Base-by-base conservation (phyloP, 345 rosid genomes). In the Rhodamnia argentea region DNA sequence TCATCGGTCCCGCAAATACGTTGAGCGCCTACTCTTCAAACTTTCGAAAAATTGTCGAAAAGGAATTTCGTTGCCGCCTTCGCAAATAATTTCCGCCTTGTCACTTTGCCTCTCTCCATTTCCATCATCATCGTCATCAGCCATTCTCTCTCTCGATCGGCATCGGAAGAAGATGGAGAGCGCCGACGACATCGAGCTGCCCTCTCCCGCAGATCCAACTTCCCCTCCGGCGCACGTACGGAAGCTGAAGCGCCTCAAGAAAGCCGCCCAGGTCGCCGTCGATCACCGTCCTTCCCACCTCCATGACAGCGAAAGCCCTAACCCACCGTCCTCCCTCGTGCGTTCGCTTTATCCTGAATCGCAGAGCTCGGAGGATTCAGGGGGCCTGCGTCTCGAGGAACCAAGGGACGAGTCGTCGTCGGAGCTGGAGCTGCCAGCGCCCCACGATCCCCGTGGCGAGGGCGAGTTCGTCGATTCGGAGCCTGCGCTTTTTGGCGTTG, bases 171-270 rank as follows among this genome's bases (percentile, higher is more conserved):
- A 53, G 50, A 96, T 97, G 98, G 89, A 47, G 52, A 90, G 83
- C 88, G 92, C 92, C 70, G 91, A 90, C 59, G 93, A 91, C 85
- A 82, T 92, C 16, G 90, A 90, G 57, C 91, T 86, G 37, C 87
- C 88, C 88, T 89, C 93, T 22, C 95, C 92, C 14, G 26, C 91
- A 23, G 93, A 91, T n/a, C 78, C 86, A 52, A 85, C 90, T 53
- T 88, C 93, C 56, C 89, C 93, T 84, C 92, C 93, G 0, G 84
- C 88, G 84, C 89, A 89, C 5, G 91, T 83, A 47, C 90, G 94
- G 70, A 92, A 89, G 93, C 93, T 97, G 50, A 92, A 95, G 86
- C 96, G 97, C 90, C 88, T 97, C 85, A 96, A 91, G 90, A 94
- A 89, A 78, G 89, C 92, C 20, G 86, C 87, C 22, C 55, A 75